These are phyloP conservation scores for Astragalus glycyphyllos DNA, from an alignment of 306 rosid genomes.

Conservation along the genomic window DNA sequence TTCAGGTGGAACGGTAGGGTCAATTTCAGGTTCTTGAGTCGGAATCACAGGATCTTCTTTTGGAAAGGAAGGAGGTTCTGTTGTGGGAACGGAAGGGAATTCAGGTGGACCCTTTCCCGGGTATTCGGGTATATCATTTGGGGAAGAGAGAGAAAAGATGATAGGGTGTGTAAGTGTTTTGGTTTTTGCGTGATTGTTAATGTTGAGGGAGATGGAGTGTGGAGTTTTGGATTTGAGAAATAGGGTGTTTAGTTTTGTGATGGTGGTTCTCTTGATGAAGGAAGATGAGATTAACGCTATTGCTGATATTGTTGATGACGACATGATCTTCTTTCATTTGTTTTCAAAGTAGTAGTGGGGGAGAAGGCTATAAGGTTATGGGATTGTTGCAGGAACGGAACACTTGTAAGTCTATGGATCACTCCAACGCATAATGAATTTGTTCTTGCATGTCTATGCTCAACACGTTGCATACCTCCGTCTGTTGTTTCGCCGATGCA, in stretches of 20 bases:
- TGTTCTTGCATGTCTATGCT: not conserved
- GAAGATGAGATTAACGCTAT: constrained; percentile 49
- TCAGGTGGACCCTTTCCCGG: constrained; percentile 45
- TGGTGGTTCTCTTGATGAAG: constrained; percentile 46
- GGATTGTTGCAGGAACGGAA: constrained; percentile 18
- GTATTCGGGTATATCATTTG: constrained; percentile 18
- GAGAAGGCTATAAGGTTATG: not conserved
- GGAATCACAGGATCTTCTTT: constrained; percentile 43
- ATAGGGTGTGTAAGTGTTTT: not conserved
- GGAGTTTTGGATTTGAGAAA: not conserved
- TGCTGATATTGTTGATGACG: constrained; percentile 48
- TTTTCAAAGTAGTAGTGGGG: not conserved
- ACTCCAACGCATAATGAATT: not conserved
- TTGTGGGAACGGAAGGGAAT: constrained; percentile 25
- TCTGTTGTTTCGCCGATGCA: no score
- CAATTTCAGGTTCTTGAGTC: constrained; percentile 40
- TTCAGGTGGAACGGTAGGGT: constrained; percentile 47
- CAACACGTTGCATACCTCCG: not conserved
- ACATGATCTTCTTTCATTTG: constrained; percentile 14
- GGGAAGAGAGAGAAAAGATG: not conserved
- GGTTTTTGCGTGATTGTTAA: not conserved
- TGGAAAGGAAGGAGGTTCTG: constrained; percentile 44
- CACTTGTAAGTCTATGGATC: not conserved
- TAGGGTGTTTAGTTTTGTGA: not conserved
- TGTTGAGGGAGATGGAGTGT: not conserved